Conservation (phyloP, 164 flowering plant species). For the Cinnamomum micranthum region DNA sequence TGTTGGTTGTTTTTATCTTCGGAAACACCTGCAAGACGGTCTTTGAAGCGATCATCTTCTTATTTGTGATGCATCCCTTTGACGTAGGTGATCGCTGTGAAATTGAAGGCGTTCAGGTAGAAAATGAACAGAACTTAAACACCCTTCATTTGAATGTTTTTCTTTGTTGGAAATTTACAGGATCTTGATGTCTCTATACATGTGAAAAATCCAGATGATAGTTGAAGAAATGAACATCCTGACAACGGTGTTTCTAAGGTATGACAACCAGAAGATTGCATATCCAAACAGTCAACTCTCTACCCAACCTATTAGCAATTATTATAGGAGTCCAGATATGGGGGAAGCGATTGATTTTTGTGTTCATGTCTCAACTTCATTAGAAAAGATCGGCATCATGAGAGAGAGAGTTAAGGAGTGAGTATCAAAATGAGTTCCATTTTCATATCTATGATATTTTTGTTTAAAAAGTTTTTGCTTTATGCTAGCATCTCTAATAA, state of each 20-base stretch:
- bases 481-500: too few relatives aligned
- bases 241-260: constrained; percentile 46
- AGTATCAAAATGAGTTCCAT: neutral
- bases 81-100: constrained; percentile 65
- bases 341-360: constrained; percentile 23
- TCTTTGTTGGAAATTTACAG: neutral
- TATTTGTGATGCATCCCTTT: constrained; percentile 62
- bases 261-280: constrained; percentile 26
- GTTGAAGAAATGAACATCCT: constrained; percentile 69
- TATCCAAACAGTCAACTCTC: constrained; percentile 26
- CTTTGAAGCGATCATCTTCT: constrained; percentile 54
- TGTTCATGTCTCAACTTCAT: constrained; percentile 23
- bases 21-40: constrained; percentile 45
- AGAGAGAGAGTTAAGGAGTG: constrained; percentile 41
- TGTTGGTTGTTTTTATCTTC: constrained; percentile 43
- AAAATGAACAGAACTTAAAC: neutral
- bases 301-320: constrained; percentile 32
- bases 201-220: constrained; percentile 38
- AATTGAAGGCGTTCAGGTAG: constrained; percentile 53
- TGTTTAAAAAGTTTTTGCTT: too few relatives aligned
- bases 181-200: neutral
- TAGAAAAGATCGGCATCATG: constrained; percentile 45
- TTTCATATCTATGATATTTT: too few relatives aligned
- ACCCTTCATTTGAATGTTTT: neutral
- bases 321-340: constrained; percentile 36